Evolutionary conservation across 2,329 filamentous ascomycete species (phyloP), one percentile per base, ranked within the genome.

Genomic region (Emydomyces testavorans): DNA sequence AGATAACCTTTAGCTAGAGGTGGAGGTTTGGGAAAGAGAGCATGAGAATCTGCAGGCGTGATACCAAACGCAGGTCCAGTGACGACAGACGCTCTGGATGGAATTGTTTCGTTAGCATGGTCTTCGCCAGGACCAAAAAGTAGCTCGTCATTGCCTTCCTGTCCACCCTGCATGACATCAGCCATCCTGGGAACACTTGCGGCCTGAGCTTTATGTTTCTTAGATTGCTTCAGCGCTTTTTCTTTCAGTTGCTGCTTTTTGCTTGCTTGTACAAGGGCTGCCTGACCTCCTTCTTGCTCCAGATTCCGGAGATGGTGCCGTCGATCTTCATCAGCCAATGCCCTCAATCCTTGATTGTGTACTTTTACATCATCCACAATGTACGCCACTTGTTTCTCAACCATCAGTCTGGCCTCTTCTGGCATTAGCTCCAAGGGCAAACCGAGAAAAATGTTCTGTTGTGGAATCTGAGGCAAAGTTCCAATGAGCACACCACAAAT

Each of bases 381-480:
- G 65, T 83, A 86, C 35, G 80, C 90, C 57, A 80, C 77, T 50
- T 78, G 79, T 56, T 82, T 82, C 56, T 87, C 82, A 50, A 94
- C 80, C 23, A 98, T 75, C 46, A 92, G 69, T 54, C 80, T 77
- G 3, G 83, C 89, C 70, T 98, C 92, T 68, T 96, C 92, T 1
- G 86, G 82, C 71, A 92, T 85, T 37, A 98, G 73, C 70, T 95
- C 84, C 21, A 96, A 70, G 2, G 92, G 92, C 42, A 96, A 70
- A 38, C 89, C 86, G 50, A 90, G 77, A 62, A 96, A 96, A 50
- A 94, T 77, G 68, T 94, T 96, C 67, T 98, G 92, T 57, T 93
- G 90, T 4, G 89, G 88, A 49, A 87, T 82, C 66, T 96, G 89
- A 1, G 92, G 90, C 24, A 94, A 79, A 6, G 85, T 89, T 49